Conservation (phyloP, 108 stramenopile species). For the Cyclotella atomus region DNA sequence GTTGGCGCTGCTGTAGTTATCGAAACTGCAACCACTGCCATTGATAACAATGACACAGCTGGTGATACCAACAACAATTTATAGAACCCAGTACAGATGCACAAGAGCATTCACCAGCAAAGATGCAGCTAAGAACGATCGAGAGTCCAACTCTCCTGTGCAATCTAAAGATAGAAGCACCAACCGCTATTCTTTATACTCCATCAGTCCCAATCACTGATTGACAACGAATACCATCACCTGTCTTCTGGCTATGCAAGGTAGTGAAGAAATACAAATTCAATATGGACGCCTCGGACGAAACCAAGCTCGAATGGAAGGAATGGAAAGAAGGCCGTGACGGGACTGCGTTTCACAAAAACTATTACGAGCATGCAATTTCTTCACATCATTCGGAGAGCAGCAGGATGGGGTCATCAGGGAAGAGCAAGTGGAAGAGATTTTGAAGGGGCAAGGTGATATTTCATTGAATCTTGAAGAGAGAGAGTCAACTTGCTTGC, state of each 20-base stretch:
- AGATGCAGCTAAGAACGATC: too few relatives aligned
- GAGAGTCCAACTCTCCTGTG: neutral
- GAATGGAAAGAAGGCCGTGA: neutral
- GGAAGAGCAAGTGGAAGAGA: neutral
- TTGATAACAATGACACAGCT: neutral
- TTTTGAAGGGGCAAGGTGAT: neutral
- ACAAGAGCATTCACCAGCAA: neutral
- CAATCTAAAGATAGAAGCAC: neutral
- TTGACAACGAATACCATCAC: conserved; percentile 25
- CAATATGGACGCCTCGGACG: conserved; percentile 11
- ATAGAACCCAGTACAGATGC: neutral
- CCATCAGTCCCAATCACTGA: neutral
- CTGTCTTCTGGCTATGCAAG: conserved; percentile 36
- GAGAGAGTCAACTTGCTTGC: too few relatives aligned
- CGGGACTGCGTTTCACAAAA: neutral
- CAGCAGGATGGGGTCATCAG: neutral
- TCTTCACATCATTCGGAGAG: neutral
- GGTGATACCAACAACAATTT: neutral
- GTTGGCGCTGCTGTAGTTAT: too few relatives aligned
- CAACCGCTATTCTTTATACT: neutral
- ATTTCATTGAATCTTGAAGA: too few relatives aligned
- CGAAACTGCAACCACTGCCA: too few relatives aligned
- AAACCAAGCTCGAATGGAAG: neutral
- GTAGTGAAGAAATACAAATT: conserved; percentile 23
- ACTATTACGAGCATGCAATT: neutral